Conservation (phyloP, 768 basidiomycete genomes). For the Collybia nuda region DNA sequence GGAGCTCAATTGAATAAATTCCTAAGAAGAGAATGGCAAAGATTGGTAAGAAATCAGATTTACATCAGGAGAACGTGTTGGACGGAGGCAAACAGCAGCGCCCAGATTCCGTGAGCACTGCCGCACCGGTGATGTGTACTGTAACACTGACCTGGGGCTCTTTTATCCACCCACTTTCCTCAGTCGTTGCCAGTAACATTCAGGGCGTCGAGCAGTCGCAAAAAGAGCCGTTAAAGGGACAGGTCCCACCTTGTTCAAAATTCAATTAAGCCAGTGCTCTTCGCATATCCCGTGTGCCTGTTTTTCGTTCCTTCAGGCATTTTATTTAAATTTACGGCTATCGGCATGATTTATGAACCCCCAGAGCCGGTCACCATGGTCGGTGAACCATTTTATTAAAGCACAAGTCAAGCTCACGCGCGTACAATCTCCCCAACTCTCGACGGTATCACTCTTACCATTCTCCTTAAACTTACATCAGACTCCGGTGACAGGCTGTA, state of each 20-base stretch:
- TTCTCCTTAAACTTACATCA: no score
- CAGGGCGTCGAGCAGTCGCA: background rate
- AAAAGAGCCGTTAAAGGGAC: background rate
- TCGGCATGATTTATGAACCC: no score
- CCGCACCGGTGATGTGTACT: slow-evolving; percentile 8
- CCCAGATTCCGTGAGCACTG: slow-evolving; percentile 10
- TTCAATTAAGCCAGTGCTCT: slow-evolving; percentile 9
- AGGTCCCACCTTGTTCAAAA: slow-evolving; percentile 1
- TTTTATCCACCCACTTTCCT: slow-evolving; percentile 6
- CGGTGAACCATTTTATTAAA: no score
- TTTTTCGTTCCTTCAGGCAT: no score
- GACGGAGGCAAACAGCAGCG: slow-evolving; percentile 15
- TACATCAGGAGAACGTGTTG: slow-evolving; percentile 10
- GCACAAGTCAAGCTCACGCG: no score
- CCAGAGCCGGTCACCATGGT: no score
- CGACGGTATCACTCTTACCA: no score
- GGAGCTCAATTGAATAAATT: slow-evolving; percentile 15
- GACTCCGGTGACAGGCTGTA: no score
- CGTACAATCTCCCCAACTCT: no score
- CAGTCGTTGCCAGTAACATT: slow-evolving; percentile 1
- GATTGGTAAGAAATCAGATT: slow-evolving; percentile 15
- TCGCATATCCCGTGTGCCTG: slow-evolving; percentile 9
- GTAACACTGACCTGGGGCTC: slow-evolving; percentile 13
- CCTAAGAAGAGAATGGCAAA: slow-evolving; percentile 7
- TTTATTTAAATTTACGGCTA: no score